These are phyloP conservation scores for Trichoderma reesei DNA, from an alignment of 495 filamentous ascomycete species.

Conservation along the genomic window DNA sequence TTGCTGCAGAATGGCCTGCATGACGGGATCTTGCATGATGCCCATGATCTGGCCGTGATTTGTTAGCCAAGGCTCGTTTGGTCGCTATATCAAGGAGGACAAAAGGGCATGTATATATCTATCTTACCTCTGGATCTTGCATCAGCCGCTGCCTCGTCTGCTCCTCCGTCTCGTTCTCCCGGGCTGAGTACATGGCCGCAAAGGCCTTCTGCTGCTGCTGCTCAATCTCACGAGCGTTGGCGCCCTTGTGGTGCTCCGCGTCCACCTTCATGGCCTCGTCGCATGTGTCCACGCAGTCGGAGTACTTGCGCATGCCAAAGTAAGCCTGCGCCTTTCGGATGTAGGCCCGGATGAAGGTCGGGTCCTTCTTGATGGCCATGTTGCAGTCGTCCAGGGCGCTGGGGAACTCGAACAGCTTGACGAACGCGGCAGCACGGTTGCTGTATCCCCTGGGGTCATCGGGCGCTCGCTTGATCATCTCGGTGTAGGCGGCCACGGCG, in stretches of 20 bases:
- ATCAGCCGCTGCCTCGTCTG: conserved; percentile 88
- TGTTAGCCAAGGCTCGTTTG: conserved; percentile 23
- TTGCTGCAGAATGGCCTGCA: conserved; percentile 95
- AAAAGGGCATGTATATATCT: no score
- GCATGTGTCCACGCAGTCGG: conserved; percentile 82
- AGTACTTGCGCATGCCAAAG: conserved; percentile 96
- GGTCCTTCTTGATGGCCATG: conserved; percentile 77
- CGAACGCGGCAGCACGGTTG: conserved; percentile 92
- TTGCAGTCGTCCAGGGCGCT: conserved; percentile 89
- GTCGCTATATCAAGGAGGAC: neutral
- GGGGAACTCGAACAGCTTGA: conserved; percentile 94
- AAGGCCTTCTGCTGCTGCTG: conserved; percentile 92
- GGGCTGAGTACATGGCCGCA: conserved; percentile 73
- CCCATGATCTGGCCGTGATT: conserved; percentile 57
- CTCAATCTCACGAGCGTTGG: conserved; percentile 81
- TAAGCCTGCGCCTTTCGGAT: conserved; percentile 89
- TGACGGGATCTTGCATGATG: conserved; percentile 89
- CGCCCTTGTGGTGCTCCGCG: conserved; percentile 49
- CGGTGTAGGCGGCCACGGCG: conserved; percentile 86
- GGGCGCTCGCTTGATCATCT: conserved; percentile 95
- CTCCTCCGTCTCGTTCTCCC: conserved; percentile 92
- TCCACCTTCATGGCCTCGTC: conserved; percentile 72
- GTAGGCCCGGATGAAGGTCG: conserved; percentile 90
- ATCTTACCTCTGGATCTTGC: conserved; percentile 81
- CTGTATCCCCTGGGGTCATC: conserved; percentile 90